phyloP scores from a whole-genome alignment of 495 filamentous ascomycete genomes.

The Clohesyomyces aquaticus region DNA sequence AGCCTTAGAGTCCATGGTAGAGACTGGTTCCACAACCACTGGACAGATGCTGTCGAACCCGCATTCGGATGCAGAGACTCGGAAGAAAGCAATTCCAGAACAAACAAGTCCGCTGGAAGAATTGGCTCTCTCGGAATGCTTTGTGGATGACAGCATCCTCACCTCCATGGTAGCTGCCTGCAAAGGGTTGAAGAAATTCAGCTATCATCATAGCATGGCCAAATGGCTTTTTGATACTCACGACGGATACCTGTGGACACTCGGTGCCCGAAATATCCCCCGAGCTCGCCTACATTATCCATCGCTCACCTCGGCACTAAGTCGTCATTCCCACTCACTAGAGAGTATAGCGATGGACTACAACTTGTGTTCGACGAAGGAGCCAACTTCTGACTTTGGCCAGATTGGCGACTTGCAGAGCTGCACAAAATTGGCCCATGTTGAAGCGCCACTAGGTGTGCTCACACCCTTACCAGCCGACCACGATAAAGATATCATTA shows the following conservation, averaged over 20 bases:
- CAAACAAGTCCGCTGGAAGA: neutral
- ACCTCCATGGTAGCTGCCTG: neutral
- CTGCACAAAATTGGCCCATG: neutral
- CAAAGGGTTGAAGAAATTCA: conserved; percentile 2
- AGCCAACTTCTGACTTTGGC: neutral
- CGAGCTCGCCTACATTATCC: neutral
- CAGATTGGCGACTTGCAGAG: neutral
- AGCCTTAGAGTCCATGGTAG: conserved; percentile 2
- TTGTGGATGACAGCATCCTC: neutral
- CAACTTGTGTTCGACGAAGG: neutral
- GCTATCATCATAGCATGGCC: neutral
- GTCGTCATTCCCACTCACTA: neutral
- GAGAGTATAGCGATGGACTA: neutral
- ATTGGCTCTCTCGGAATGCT: neutral
- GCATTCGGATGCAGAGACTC: neutral
- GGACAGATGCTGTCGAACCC: neutral
- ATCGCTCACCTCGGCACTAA: neutral
- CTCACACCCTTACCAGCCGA: neutral
- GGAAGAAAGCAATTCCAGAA: neutral
- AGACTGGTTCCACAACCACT: neutral
- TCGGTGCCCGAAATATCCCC: no score
- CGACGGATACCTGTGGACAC: neutral
- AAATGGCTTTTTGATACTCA: neutral
- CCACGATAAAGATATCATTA: neutral
- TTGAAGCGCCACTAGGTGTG: neutral